phyloP scores from a whole-genome alignment of 331 rosid genomes.

The Quercus tomentella region DNA sequence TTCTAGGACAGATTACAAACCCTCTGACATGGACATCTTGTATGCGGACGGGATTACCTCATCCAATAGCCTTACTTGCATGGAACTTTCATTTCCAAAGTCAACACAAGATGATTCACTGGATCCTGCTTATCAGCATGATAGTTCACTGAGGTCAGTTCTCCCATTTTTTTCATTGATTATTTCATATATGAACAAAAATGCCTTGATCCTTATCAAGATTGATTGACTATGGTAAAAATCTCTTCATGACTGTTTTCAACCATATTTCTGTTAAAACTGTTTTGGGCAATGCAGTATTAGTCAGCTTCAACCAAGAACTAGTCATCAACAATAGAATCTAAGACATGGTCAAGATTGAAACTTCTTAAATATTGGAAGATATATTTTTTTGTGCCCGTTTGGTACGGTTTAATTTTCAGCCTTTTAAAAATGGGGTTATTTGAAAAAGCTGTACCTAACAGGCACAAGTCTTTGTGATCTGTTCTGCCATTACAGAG shows the following conservation, averaged over 20 bases:
- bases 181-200: neutral
- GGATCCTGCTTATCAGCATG: slow-evolving; percentile 36
- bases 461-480: neutral
- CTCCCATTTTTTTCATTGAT: neutral
- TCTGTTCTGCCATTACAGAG: neutral
- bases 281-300: neutral
- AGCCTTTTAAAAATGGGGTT: too few species aligned
- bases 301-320: neutral
- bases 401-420: too few species aligned
- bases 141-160: slow-evolving; percentile 49
- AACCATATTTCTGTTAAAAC: neutral
- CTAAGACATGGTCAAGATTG: neutral
- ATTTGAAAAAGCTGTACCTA: too few species aligned
- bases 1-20: slow-evolving; percentile 61
- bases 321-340: neutral
- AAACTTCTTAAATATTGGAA: neutral
- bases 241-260: neutral
- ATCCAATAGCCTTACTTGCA: slow-evolving; percentile 48
- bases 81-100: slow-evolving; percentile 64
- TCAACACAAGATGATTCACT: slow-evolving; percentile 29
- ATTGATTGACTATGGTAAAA: neutral
- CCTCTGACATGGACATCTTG: slow-evolving; percentile 75
- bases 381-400: neutral
- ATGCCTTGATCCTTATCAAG: neutral
- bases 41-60: slow-evolving; percentile 76